These are phyloP conservation scores for Cryptosporidium meleagridis DNA, from an alignment of 169 alveolate genomes.

Conservation along the genomic window DNA sequence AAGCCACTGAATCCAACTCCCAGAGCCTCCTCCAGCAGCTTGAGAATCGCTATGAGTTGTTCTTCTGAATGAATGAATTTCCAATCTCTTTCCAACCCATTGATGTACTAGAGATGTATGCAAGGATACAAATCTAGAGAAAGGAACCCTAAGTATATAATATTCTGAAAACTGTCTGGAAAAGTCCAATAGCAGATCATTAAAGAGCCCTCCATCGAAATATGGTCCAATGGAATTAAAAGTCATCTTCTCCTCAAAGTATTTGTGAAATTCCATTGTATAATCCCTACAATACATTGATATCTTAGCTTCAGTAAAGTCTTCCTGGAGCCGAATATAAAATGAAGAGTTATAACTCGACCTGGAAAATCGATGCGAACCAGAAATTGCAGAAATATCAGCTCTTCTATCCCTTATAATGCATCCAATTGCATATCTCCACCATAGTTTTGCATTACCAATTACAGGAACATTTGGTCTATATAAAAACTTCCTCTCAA, in stretches of 20 bases:
- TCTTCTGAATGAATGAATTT: constrained; percentile 14
- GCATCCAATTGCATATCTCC: constrained; percentile 67
- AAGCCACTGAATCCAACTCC: constrained; percentile 69
- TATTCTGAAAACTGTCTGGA: constrained; percentile 61
- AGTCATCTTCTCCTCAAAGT: constrained; percentile 48
- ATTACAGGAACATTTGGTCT: constrained; percentile 54
- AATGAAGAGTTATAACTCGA: constrained; percentile 1
- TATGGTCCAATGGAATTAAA: neutral
- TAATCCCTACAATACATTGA: constrained; percentile 64
- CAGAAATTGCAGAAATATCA: neutral
- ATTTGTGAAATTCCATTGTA: constrained; percentile 23
- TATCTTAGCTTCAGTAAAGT: constrained; percentile 60
- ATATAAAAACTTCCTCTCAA: constrained; percentile 52
- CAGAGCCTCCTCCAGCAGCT: neutral
- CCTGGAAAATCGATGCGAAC: neutral
- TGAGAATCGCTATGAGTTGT: constrained; percentile 4
- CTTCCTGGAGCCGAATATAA: constrained; percentile 24
- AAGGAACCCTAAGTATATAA: constrained; percentile 42
- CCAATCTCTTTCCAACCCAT: constrained; percentile 54
- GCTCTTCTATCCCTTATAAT: constrained; percentile 20
- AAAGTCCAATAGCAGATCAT: constrained; percentile 25
- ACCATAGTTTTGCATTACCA: constrained; percentile 65
- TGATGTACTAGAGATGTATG: constrained; percentile 72
- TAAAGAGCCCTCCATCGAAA: constrained; percentile 45
- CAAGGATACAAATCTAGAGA: constrained; percentile 39